A percentile compares a stretch with the other conserved stretches of the same genome.
Evolutionary conservation across 495 filamentous ascomycete species (phyloP).

Genomic region (Astrothelium macrocarpum): DNA sequence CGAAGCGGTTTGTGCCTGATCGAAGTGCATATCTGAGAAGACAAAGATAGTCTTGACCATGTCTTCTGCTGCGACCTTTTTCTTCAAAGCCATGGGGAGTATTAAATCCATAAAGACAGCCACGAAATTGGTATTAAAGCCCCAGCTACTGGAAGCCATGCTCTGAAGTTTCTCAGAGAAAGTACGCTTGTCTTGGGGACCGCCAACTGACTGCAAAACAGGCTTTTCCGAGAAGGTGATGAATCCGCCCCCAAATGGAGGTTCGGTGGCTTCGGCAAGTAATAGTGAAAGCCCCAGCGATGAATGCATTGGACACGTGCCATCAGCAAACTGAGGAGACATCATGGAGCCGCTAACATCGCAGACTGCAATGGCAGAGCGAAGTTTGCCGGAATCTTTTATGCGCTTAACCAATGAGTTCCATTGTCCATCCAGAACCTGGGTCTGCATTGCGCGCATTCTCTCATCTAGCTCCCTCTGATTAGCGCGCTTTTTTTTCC

Average conservation of each 20-base stretch:
- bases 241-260: slow-evolving; percentile 37
- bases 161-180: slow-evolving; percentile 28
- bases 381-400: slow-evolving; percentile 36
- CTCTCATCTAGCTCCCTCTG: slow-evolving; percentile 14
- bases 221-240: slow-evolving; percentile 37
- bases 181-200: slow-evolving; percentile 17
- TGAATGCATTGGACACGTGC: slow-evolving; percentile 37
- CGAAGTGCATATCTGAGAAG: slow-evolving; percentile 43
- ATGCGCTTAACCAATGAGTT: slow-evolving; percentile 39
- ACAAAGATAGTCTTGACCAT: slow-evolving; percentile 45
- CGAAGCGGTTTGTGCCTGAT: slow-evolving; percentile 24
- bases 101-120: slow-evolving; percentile 38
- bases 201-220: slow-evolving; percentile 26
- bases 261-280: slow-evolving; percentile 35
- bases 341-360: slow-evolving; percentile 40
- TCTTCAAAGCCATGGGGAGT: slow-evolving; percentile 36
- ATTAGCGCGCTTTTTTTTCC: not conserved
- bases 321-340: slow-evolving; percentile 29
- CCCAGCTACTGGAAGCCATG: slow-evolving; percentile 24
- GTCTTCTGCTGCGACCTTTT: slow-evolving; percentile 32
- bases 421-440: slow-evolving; percentile 39
- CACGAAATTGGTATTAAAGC: slow-evolving; percentile 36
- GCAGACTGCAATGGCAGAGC: slow-evolving; percentile 37
- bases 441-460: slow-evolving; percentile 12
- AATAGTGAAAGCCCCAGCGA: slow-evolving; percentile 41